Percentiles rank a stretch among this genome's conserved stretches.
These are phyloP conservation scores for Phascolomyces articulosus DNA, from an alignment of 371 early-diverging fungal species.

Conservation along the genomic window DNA sequence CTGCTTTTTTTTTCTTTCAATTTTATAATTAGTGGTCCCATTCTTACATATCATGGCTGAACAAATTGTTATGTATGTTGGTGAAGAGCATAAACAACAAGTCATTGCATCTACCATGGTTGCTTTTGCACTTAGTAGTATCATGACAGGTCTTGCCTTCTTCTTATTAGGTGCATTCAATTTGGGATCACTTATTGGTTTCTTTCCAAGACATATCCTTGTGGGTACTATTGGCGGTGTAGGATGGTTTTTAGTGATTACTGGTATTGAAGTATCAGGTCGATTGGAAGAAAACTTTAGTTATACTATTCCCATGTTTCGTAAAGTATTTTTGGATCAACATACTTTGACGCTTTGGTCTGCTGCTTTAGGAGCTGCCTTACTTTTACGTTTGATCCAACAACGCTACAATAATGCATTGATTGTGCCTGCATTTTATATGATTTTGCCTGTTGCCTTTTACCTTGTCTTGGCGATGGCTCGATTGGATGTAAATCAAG, in stretches of 20 bases:
- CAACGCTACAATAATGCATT: conserved; percentile 60
- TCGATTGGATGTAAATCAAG: conserved; percentile 63
- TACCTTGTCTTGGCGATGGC: conserved; percentile 65
- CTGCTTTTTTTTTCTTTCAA: background rate
- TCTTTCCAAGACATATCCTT: conserved; percentile 95
- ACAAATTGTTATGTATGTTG: conserved; percentile 66
- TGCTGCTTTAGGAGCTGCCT: conserved; percentile 70
- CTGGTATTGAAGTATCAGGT: conserved; percentile 90
- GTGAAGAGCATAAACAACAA: conserved; percentile 58
- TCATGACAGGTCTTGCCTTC: conserved; percentile 90
- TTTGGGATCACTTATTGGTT: conserved; percentile 81
- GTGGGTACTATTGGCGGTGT: conserved; percentile 97
- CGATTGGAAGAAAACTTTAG: conserved; percentile 56
- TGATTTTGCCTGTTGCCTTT: conserved; percentile 79
- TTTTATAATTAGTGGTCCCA: background rate
- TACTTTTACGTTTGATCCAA: conserved; percentile 63
- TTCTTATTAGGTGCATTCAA: conserved; percentile 84
- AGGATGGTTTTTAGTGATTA: conserved; percentile 91
- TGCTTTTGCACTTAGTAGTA: conserved; percentile 81
- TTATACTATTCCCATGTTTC: conserved; percentile 58
- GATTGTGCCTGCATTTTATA: conserved; percentile 87
- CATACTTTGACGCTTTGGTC: conserved; percentile 81
- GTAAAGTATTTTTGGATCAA: conserved; percentile 54
- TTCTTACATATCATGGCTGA: conserved; percentile 51
- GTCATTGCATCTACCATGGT: conserved; percentile 90